Evolutionary conservation across 768 basidiomycete genomes (phyloP).

Genomic region (Dacryopinax primogenitus): DNA sequence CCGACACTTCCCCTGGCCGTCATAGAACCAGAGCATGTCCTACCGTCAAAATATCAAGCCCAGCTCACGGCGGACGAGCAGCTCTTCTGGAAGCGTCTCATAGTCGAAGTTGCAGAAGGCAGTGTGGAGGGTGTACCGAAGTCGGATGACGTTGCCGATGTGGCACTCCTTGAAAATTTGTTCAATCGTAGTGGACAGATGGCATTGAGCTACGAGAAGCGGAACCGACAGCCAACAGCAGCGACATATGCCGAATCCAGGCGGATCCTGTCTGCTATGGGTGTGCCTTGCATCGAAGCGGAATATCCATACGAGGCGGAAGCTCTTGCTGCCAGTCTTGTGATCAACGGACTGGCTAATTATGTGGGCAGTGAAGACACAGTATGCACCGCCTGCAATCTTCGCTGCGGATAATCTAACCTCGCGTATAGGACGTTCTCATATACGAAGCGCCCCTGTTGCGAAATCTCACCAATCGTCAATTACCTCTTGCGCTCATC

Average conservation of each 20-base stretch:
- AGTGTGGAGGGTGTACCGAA: neutral
- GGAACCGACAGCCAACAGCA: conserved; percentile 46
- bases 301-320: conserved; percentile 69
- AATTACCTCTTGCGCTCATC: conserved; percentile 48
- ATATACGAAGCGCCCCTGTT: conserved; percentile 72
- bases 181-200: neutral
- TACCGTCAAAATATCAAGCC: neutral
- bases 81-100: neutral
- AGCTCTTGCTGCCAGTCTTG: conserved; percentile 68
- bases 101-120: neutral
- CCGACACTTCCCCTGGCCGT: neutral
- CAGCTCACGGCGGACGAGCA: neutral
- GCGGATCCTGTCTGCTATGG: conserved; percentile 62
- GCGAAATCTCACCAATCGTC: conserved; percentile 54
- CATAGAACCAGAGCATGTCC: neutral
- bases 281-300: conserved; percentile 62
- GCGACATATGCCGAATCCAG: conserved; percentile 59
- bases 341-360: conserved; percentile 61
- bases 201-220: conserved; percentile 23
- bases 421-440: conserved; percentile 50
- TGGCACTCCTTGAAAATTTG: neutral
- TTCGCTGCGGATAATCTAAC: conserved; percentile 14
- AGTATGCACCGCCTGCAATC: conserved; percentile 30
- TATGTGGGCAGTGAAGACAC: conserved; percentile 88
- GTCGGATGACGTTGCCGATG: neutral